Evolutionary conservation across 495 filamentous ascomycete genomes (phyloP).

Genomic region (Choiromyces venosus): DNA sequence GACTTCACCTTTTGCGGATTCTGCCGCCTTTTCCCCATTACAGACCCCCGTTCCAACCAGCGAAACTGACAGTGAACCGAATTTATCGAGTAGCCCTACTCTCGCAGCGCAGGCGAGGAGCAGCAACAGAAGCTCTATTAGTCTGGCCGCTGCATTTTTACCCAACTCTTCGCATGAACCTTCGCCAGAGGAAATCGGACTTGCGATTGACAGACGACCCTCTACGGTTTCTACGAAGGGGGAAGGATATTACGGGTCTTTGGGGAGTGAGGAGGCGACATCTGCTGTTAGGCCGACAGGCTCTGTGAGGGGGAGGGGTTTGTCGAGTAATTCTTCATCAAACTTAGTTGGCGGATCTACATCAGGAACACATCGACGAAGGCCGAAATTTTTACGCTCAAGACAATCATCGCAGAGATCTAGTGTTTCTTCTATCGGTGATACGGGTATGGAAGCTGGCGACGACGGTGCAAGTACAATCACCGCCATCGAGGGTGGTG

Average conservation of each 20-base stretch:
- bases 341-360: conserved; percentile 7
- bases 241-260: conserved; percentile 18
- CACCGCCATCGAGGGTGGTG: conserved; percentile 29
- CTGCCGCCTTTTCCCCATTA: conserved; percentile 9
- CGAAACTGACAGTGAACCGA: conserved; percentile 17
- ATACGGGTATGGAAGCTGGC: conserved; percentile 31
- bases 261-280: conserved; percentile 1
- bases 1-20: neutral
- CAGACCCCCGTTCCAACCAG: conserved; percentile 13
- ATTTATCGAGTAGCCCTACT: conserved; percentile 27
- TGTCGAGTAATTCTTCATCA: conserved; percentile 21
- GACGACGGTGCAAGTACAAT: conserved; percentile 35
- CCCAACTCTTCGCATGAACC: conserved; percentile 8
- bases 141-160: conserved; percentile 18
- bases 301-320: conserved; percentile 15
- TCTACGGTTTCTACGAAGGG: conserved; percentile 23
- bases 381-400: conserved; percentile 38
- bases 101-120: conserved; percentile 22
- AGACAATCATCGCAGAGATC: conserved; percentile 32
- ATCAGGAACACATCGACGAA: conserved; percentile 12
- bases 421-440: conserved; percentile 32
- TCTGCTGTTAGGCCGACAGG: conserved; percentile 11
- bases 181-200: conserved; percentile 31
- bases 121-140: conserved; percentile 17
- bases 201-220: conserved; percentile 34